These are phyloP conservation scores for Chlorella sp. DNA, from an alignment of 139 green algal genomes.

Conservation along the genomic window DNA sequence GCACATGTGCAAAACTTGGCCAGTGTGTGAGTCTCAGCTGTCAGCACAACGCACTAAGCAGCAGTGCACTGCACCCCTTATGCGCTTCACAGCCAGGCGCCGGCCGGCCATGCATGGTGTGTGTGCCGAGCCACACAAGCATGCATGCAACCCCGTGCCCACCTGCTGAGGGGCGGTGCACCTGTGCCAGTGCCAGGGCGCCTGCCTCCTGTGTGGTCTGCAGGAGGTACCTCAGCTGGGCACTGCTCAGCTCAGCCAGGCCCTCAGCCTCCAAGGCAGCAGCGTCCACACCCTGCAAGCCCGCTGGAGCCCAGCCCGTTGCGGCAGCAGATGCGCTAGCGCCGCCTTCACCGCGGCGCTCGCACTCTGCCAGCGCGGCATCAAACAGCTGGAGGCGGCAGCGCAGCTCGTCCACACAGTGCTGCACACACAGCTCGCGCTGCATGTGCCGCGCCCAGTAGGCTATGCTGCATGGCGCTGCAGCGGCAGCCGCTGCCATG, in stretches of 20 bases:
- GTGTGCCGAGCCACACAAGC: too few species aligned
- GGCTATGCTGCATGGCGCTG: neutral
- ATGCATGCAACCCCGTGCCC: too few species aligned
- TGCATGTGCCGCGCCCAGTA: slow-evolving; percentile 8
- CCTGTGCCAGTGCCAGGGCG: slow-evolving; percentile 1
- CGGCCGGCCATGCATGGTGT: too few species aligned
- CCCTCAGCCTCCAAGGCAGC: too few species aligned
- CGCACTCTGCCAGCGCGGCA: neutral
- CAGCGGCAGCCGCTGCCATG: neutral
- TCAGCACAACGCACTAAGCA: too few species aligned
- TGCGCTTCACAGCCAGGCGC: neutral
- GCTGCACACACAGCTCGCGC: neutral
- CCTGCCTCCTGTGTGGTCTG: neutral
- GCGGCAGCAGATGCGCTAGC: too few species aligned
- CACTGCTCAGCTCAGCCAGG: neutral
- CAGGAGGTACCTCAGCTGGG: neutral
- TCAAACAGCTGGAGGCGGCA: too few species aligned
- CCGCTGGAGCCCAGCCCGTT: too few species aligned
- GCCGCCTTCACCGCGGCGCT: too few species aligned
- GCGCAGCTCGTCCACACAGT: slow-evolving; percentile 4
- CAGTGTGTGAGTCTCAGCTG: too few species aligned
- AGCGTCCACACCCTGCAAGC: too few species aligned
- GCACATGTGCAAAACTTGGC: neutral
- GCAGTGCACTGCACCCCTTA: too few species aligned
- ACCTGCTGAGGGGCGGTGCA: slow-evolving; percentile 8